Base-by-base conservation (phyloP, 441 rosid species). In the Erodium trifolium region DNA sequence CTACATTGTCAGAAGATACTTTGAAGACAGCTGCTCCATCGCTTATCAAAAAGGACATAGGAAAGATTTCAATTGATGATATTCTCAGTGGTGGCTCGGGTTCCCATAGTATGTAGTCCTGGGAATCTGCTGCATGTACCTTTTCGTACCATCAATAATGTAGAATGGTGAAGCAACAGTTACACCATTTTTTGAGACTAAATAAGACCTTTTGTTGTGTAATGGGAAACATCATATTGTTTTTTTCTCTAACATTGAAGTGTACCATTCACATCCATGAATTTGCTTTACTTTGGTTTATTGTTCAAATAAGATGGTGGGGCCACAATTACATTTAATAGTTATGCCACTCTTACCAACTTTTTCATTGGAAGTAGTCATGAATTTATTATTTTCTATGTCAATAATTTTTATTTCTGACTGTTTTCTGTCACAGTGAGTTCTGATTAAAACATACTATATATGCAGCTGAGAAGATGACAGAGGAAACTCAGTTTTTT, bases 61-160 rank as follows among this genome's bases (percentile, higher is more conserved):
- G 88, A 77, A 83, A 72, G 76, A 70, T 91, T 79, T 86, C 92
- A 67, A 78, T 94, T 77, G 83, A 77, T 76, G 97, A 94, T 79
- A 88, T 94, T 83, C 89, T 94, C 87, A 77, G 78, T 73, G 97
- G 99, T 75, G 91, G 89, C 82, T 78, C 87, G 71, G 85, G 81
- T 82, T 78, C 80, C 81, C 72, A 73, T 82, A 86, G 96, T 91
- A 88, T 87, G 96, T 94, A 87, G 84, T 80, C 77, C 76, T 79
- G 71, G 79, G 82, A 81, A 79, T 73, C 73, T 31, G 67, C 76
- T 73, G 70, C 76, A 71, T 79, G 79, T 72, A 66, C 77, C 72
- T 68, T 71, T 79, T 76, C 85, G 82, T 76, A 78, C 73, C 62
- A 51, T 73, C 74, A 57, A 68, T 79, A 72, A 67, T 78, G 81